Evolutionary conservation across 1,284 basidiomycete species (phyloP), one percentile per base, ranked within the genome.

Genomic region (Trichosporon inkin): DNA sequence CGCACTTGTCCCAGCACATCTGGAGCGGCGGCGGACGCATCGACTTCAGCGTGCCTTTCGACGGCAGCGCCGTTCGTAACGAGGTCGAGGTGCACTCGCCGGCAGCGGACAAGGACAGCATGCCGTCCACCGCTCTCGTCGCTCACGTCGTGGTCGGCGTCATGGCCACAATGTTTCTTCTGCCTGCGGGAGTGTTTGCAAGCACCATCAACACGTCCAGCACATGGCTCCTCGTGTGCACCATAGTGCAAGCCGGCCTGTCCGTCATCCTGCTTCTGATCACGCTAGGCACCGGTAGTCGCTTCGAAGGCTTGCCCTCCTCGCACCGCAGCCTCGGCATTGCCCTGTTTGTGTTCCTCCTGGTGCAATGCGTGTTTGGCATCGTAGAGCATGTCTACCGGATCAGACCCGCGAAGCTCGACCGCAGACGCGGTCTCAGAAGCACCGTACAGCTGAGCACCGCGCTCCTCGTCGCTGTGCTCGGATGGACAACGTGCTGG

Each of bases 311-410:
- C 10, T 32, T 60, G 10, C 49, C 80, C 62, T 81, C 83, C 57
- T 64, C 71, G 10, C 84, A 88, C 74, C 85, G 83, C 74, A 79
- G 80, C 76, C 80, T 82, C 67, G 87, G 88, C 34, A 70, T 85
- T 49, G 81, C 80, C 6, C 74, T 89, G 41, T 82, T 88, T 62
- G 79, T 81, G 44, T 76, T 89, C n/a, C 85, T 87, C 68, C 40
- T 85, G 55, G 57, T 81, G 11, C 88, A 90, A 73, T 78, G 82
- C 63, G 65, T 70, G 1, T 71, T 88, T 10, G 88, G 88, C 3
- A 79, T 81, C 3, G 64, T 85, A 60, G 83, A 86, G 57, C 87
- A 89, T 71, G 83, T 74, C 58, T 66, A 61, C 61, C n/a, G n/a
- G n/a, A n/a, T n/a, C n/a, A n/a, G n/a, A n/a, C n/a, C n/a, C n/a